Evolutionary conservation across 2,329 filamentous ascomycete genomes (phyloP).

Genomic region (Colletotrichum orbiculare): DNA sequence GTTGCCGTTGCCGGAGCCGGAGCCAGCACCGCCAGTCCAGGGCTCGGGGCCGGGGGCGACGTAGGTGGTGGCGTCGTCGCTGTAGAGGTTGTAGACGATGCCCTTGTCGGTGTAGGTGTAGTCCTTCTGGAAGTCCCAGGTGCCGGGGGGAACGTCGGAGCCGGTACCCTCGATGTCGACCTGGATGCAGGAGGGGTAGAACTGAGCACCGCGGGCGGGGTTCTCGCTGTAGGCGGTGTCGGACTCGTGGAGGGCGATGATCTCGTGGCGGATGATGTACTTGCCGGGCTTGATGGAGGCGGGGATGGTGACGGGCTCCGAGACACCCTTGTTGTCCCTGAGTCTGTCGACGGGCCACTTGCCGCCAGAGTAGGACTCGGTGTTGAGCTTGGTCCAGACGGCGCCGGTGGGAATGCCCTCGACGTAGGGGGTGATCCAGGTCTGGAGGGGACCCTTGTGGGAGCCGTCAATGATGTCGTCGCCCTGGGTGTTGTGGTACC

Average conservation of each 20-base stretch:
- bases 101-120: conserved; percentile 69
- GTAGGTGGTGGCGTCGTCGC: conserved; percentile 42
- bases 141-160: conserved; percentile 54
- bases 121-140: conserved; percentile 60
- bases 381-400: conserved; percentile 62
- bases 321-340: conserved; percentile 59
- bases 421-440: conserved; percentile 60
- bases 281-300: conserved; percentile 57
- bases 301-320: conserved; percentile 59
- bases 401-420: conserved; percentile 56
- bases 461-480: conserved; percentile 65
- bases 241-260: conserved; percentile 64
- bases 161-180: conserved; percentile 67
- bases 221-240: conserved; percentile 45
- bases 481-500: conserved; percentile 60
- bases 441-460: conserved; percentile 64
- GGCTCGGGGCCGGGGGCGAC: conserved; percentile 49
- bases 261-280: conserved; percentile 66
- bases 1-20: conserved; percentile 17
- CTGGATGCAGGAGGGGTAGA: conserved; percentile 70
- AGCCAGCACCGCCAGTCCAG: conserved; percentile 42
- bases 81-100: conserved; percentile 70
- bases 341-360: conserved; percentile 59
- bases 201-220: conserved; percentile 58
- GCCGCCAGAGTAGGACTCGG: conserved; percentile 49